Conservation (phyloP, 441 rosid species). For the Aquilaria agallochum region DNA sequence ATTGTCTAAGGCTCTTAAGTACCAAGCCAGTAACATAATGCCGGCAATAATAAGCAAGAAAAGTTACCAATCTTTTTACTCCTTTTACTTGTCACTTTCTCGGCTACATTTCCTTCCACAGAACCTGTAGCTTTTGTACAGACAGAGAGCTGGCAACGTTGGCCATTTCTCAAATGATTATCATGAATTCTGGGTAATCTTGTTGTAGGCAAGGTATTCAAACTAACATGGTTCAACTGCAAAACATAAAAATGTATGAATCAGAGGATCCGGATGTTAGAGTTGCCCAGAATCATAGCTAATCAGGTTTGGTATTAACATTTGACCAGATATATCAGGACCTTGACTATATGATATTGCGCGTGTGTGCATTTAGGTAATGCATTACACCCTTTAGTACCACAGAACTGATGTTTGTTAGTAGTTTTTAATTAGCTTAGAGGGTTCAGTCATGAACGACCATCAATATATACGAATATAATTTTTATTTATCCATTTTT, state of each 20-base stretch:
- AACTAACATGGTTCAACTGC: conserved; percentile 35
- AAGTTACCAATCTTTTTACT: conserved; percentile 47
- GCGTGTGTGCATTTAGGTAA: too few species aligned
- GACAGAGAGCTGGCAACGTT: conserved; percentile 25
- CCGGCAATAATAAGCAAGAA: neutral
- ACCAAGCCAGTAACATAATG: neutral
- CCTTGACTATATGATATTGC: too few species aligned
- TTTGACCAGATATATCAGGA: too few species aligned
- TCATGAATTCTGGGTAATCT: conserved; percentile 22
- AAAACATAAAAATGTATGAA: conserved; percentile 5
- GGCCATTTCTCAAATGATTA: conserved; percentile 20
- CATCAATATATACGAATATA: too few species aligned
- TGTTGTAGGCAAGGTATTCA: conserved; percentile 18
- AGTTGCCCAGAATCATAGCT: too few species aligned
- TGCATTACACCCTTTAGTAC: too few species aligned
- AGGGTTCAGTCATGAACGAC: too few species aligned
- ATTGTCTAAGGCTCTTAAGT: neutral
- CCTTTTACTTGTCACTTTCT: conserved; percentile 39
- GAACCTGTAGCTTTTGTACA: conserved; percentile 44
- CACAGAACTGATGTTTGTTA: too few species aligned
- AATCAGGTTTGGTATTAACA: too few species aligned
- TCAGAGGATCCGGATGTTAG: too few species aligned
- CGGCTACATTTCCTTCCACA: conserved; percentile 42
- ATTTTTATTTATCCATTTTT: too few species aligned
- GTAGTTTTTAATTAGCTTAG: too few species aligned